Evolutionary conservation across 164 flowering plant genomes (phyloP).

Genomic region (Umbellularia californica): DNA sequence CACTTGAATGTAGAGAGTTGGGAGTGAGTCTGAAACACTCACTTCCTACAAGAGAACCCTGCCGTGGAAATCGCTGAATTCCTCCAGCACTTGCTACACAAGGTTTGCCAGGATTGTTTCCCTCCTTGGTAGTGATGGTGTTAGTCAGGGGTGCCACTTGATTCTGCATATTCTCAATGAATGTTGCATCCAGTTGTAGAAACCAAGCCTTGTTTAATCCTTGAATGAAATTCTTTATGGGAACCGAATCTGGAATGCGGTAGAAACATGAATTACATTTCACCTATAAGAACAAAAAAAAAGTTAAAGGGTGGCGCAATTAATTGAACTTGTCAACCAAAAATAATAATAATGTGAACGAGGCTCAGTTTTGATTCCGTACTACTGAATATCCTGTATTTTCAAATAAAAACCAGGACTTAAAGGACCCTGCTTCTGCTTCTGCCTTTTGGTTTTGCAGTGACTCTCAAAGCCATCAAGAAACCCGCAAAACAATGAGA

Average conservation of each 20-base stretch:
- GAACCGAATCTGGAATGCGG: constrained; percentile 47
- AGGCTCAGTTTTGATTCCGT: neutral
- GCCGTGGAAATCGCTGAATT: neutral
- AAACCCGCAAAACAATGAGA: neutral
- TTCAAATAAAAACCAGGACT: neutral
- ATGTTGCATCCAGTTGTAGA: constrained; percentile 32
- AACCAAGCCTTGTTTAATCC: constrained; percentile 41
- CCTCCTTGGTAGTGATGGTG: neutral
- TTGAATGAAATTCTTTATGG: constrained; percentile 40
- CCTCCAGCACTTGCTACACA: neutral
- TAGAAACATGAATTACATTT: constrained; percentile 43
- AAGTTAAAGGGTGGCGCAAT: neutral
- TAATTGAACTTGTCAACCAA: neutral
- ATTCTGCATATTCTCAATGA: neutral
- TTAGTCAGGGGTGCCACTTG: neutral
- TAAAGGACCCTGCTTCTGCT: neutral
- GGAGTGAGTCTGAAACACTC: neutral
- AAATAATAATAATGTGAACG: neutral
- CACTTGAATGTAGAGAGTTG: constrained; percentile 6
- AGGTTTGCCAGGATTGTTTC: neutral
- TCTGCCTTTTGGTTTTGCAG: neutral
- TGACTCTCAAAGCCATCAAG: neutral
- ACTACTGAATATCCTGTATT: neutral
- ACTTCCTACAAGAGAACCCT: constrained; percentile 1
- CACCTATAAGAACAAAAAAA: constrained; percentile 34